phyloP scores from a whole-genome alignment of 768 basidiomycete genomes.

The Dendrothele bispora region DNA sequence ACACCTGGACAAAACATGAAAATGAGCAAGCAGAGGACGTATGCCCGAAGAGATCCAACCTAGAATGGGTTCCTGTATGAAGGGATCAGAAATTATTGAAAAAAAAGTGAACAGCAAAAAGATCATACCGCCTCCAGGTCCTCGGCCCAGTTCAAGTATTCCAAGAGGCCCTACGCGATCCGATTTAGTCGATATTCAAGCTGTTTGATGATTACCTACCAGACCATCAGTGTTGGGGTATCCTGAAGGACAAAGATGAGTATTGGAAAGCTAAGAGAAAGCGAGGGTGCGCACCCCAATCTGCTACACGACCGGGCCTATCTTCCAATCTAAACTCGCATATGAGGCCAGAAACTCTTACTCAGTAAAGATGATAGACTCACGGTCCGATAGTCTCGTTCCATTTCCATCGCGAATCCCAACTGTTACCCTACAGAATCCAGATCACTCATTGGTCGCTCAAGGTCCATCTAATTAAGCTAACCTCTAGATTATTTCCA shows the following conservation, averaged over 20 bases:
- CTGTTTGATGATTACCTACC: constrained; percentile 21
- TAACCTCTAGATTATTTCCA: constrained; percentile 42
- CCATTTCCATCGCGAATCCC: constrained; percentile 58
- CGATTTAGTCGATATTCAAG: background rate
- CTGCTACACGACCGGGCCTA: constrained; percentile 28
- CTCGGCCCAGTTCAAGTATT: constrained; percentile 42
- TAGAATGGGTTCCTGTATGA: constrained; percentile 28
- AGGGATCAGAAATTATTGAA: background rate
- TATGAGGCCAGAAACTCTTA: constrained; percentile 47
- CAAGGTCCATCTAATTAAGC: constrained; percentile 5
- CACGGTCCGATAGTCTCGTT: constrained; percentile 55
- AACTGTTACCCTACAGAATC: constrained; percentile 41
- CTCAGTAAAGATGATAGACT: constrained; percentile 37
- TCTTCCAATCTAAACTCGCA: constrained; percentile 31
- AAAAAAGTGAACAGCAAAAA: background rate
- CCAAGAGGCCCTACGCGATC: constrained; percentile 32
- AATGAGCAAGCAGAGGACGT: background rate
- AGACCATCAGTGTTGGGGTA: constrained; percentile 58
- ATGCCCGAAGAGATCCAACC: constrained; percentile 14
- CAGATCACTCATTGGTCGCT: background rate
- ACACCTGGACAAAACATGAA: constrained; percentile 17
- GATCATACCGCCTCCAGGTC: constrained; percentile 34
- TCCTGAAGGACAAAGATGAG: constrained; percentile 47
- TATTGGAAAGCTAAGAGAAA: constrained; percentile 11
- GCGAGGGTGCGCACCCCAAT: constrained; percentile 13